Conservation (phyloP, 176 grass and related monocot species). For the Paspalum vaginatum region DNA sequence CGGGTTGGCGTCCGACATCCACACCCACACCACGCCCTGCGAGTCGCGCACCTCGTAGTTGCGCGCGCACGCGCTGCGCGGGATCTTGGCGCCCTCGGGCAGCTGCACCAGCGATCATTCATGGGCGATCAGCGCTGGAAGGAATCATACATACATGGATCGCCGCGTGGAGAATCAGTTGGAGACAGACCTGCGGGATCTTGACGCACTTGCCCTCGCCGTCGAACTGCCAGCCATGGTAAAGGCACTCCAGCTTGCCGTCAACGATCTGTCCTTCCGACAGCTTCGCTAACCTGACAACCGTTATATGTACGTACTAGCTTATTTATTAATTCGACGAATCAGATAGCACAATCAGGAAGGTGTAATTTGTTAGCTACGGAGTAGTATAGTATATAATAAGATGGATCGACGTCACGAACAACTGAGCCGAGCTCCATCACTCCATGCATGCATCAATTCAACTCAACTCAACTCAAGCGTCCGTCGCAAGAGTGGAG, state of each 20-base stretch:
- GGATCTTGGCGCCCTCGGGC: slow-evolving; percentile 81
- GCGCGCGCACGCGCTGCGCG: slow-evolving; percentile 65
- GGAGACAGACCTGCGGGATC: slow-evolving; percentile 64
- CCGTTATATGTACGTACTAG: no score
- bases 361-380: no score
- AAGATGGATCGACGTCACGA: no score
- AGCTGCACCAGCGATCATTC: slow-evolving; percentile 46
- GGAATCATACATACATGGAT: not conserved
- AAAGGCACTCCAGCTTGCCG: slow-evolving; percentile 87
- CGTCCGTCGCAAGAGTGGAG: not conserved
- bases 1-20: slow-evolving; percentile 73
- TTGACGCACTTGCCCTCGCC: slow-evolving; percentile 91
- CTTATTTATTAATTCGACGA: no score
- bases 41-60: slow-evolving; percentile 85
- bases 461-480: no score
- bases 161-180: not conserved
- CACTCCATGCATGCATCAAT: no score
- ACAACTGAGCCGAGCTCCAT: no score
- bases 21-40: slow-evolving; percentile 91
- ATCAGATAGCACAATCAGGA: no score
- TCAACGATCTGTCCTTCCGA: slow-evolving; percentile 90
- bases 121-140: not conserved
- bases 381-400: no score
- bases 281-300: slow-evolving; percentile 75
- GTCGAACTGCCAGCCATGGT: slow-evolving; percentile 97